Base-by-base conservation (phyloP, 1,139 yeast genomes). In the Debaryomyces subglobosus region DNA sequence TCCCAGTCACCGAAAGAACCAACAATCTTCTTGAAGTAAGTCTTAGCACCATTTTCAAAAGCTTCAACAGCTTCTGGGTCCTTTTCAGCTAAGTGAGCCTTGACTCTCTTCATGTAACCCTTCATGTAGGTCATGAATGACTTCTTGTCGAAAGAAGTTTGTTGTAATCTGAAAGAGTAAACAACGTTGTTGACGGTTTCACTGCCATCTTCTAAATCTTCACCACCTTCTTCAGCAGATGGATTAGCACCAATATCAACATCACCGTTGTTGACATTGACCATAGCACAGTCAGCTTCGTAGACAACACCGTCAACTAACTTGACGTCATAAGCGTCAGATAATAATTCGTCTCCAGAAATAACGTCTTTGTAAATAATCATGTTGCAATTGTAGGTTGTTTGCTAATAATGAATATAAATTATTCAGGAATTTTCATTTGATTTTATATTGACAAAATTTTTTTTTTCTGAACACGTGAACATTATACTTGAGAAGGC, bases 211-310 rank as follows among this genome's bases (percentile, higher is more conserved):
- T 92, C 99, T 53, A 84, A 71, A 48, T 72, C 82, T 53, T 84
- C 96, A 43, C 82, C 96, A 65, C 78, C 96, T 59, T 79, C 98
- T 79, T 94, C 99, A 64, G 98, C 97, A 65, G 97, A 90, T 71
- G 99, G 97, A 86, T 95, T 94, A 68, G 96, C 99, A 79, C 99
- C 99, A 74, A 94, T 94, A 74, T 94, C 98, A 64, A 94, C 85
- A 71, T 92, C 92, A 68, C 84, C 97, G 51, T 77, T 77, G 73
- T 82, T 85, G 65, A 92, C 88, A 67, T 79, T 85, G 77, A 94
- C 85, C 94, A 90, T 86, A 68, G 83, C 79, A 79, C 98, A 90
- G 85, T 94, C 90, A 60, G 96, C 99, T 82, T 94, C 99, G 83
- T 82, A 89, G 74, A 92, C 89, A 65, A 82, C 97, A 59, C 82